Base-by-base conservation (phyloP, 2,329 filamentous ascomycete species). In the Fusarium sp. region DNA sequence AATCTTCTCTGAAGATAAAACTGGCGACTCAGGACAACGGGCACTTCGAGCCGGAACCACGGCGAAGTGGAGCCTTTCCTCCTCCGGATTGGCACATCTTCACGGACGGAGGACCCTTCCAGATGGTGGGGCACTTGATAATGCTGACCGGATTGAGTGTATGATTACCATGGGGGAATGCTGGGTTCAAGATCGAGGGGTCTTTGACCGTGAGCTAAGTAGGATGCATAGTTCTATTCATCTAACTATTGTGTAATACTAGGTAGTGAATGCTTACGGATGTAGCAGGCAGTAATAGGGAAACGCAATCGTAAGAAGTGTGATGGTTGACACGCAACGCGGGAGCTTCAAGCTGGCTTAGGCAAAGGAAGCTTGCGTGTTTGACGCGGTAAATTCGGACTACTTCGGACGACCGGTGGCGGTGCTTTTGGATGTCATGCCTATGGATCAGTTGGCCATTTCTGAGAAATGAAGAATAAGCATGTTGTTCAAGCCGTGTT, bases 321-420 rank as follows among this genome's bases (percentile, higher is more conserved):
- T 45, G 29, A 23, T 41, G 19, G 21, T 44, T n/a, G 46, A 49
- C 18, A 25, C 29, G 11, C 21, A 27, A 46, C 44, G 35, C 15
- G 41, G 23, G 27, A 44, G 27, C 15, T 29, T 55, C 21, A 38
- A 31, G 29, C 41, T 35, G n/a, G 12, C 48, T 35, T 41, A 70
- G 70, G 70, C 55, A 73, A 59, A 57, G n/a, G 19, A 41, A 55
- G 62, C 58, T 73, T 73, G 70, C 66, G 70, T 60, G 54, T 70
- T 55, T 48, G 44, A 56, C 27, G 25, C 21, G 31, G 27, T 23
- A 18, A 35, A 45, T 38, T 37, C 37, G 23, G 44, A 45, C 38
- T 33, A 41, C 29, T 54, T 35, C 29, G 33, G 52, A n/a, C 21
- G 29, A 42, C 48, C 9, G 63, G 42, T 48, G 37, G 29, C 21